Base-by-base conservation (phyloP, 1,284 basidiomycete genomes). In the Takashimella tepidaria region DNA sequence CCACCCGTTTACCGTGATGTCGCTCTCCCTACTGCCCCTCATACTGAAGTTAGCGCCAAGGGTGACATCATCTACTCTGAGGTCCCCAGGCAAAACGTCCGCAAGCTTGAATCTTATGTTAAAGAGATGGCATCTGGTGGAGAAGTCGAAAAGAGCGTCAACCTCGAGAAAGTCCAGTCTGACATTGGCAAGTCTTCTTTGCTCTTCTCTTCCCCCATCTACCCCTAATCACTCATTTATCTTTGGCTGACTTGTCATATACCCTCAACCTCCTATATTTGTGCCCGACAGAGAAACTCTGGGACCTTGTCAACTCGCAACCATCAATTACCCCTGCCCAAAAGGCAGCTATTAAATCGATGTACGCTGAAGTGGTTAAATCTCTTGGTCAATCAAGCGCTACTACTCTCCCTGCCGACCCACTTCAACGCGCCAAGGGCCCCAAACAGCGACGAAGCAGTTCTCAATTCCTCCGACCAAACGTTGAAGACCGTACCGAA, bases 111-210 rank as follows among this genome's bases (percentile, higher is more conserved):
- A 77, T 90, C 91, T 4, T 98, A 98, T 68, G 93, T 97, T 63
- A 88, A 93, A 72, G 93, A 98, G 78, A 98, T 98, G 96, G 92
- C 95, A 3, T 90, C 87, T 56, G 91, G 92, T 19, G 92, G 92
- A 70, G 86, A 85, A 50, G 86, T 92, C 57, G 83, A 88, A 37
- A 83, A 82, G 19, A 79, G 83, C 41, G 84, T 92, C 71, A 93
- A 96, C 77, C 88, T 97, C 60, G 89, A 96, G 78, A 97, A 97
- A 78, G 92, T 96, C 45, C 92, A 97, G 69, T 89, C 92, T 55
- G 92, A 96, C 65, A 91, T 98, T 51, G 80, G 69, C 69, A 46
- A 58, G 69, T 63, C 20, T 26, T 44, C 21, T 20, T 5, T 4
- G 21, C 24, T 13, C 31, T 8, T 37, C 8, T 37, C 31, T 16